Conservation (phyloP, 2,329 filamentous ascomycete genomes). For the Claviceps lovelessii region DNA sequence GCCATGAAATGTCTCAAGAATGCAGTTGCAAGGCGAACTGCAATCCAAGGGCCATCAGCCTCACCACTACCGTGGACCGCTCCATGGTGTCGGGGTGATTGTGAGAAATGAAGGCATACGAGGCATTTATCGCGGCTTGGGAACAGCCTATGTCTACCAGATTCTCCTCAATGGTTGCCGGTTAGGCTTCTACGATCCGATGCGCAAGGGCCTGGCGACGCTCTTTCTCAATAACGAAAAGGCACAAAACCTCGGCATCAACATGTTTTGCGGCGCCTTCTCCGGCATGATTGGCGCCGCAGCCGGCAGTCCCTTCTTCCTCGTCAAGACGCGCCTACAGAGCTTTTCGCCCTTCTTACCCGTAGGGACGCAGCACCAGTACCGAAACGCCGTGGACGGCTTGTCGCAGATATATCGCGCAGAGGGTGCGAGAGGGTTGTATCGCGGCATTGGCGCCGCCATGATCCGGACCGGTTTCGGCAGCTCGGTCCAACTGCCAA, state of each 20-base stretch:
- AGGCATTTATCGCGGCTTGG: conserved; percentile 78
- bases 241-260: conserved; percentile 76
- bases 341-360: conserved; percentile 86
- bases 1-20: conserved; percentile 30
- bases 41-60: conserved; percentile 74
- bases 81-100: conserved; percentile 85
- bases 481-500: conserved; percentile 88
- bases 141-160: conserved; percentile 91
- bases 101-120: conserved; percentile 74
- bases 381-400: conserved; percentile 74
- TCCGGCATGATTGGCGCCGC: conserved; percentile 85
- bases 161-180: conserved; percentile 92
- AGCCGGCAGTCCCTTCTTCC: conserved; percentile 91
- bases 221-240: conserved; percentile 56
- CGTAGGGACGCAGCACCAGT: conserved; percentile 92
- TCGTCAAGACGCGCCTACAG: conserved; percentile 92
- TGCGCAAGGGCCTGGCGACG: conserved; percentile 57
- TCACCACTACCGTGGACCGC: conserved; percentile 76
- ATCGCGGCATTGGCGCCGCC: conserved; percentile 79
- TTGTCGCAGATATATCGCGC: conserved; percentile 60
- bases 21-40: conserved; percentile 93
- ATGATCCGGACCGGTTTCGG: conserved; percentile 96
- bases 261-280: conserved; percentile 81
- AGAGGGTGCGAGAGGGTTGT: conserved; percentile 71
- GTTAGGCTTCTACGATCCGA: conserved; percentile 91